Percentiles rank a stretch among this genome's conserved stretches.
phyloP scores from a whole-genome alignment of 106 monocot genomes.

The Ottelia alismoides region DNA sequence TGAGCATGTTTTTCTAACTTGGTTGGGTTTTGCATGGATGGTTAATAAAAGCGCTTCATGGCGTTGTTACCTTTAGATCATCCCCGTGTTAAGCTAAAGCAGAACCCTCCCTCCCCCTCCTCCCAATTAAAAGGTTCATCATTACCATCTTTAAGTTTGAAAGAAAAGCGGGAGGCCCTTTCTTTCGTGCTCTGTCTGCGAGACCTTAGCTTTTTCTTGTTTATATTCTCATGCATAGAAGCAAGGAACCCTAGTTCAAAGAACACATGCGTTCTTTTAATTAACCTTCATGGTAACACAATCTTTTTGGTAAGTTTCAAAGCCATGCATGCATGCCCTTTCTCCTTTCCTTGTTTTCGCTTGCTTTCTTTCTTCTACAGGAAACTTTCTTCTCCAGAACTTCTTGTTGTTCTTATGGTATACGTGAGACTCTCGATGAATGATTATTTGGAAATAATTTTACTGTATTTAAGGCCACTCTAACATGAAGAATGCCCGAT shows the following conservation, averaged over 20 bases:
- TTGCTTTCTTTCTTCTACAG: no score
- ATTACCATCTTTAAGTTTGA: no score
- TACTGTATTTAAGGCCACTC: no score
- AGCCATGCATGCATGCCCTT: no score
- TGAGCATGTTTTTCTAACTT: neutral
- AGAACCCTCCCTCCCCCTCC: neutral
- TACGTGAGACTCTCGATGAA: no score
- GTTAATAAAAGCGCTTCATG: neutral
- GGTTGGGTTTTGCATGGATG: no score
- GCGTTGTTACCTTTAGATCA: conserved; percentile 3
- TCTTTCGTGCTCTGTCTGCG: neutral
- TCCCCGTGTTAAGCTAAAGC: neutral
- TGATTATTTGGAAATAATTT: no score
- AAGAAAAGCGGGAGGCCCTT: neutral
- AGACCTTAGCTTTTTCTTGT: neutral
- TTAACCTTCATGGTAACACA: neutral
- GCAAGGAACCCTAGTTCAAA: neutral
- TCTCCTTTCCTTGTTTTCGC: no score
- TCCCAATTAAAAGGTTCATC: neutral
- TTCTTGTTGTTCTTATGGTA: no score
- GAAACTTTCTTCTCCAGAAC: no score
- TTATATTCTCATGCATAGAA: no score
- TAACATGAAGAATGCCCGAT: no score
- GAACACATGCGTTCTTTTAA: neutral
- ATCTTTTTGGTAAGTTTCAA: neutral